These are phyloP conservation scores for Naganishia liquefaciens DNA, from an alignment of 1,284 basidiomycete genomes.

Conservation along the genomic window DNA sequence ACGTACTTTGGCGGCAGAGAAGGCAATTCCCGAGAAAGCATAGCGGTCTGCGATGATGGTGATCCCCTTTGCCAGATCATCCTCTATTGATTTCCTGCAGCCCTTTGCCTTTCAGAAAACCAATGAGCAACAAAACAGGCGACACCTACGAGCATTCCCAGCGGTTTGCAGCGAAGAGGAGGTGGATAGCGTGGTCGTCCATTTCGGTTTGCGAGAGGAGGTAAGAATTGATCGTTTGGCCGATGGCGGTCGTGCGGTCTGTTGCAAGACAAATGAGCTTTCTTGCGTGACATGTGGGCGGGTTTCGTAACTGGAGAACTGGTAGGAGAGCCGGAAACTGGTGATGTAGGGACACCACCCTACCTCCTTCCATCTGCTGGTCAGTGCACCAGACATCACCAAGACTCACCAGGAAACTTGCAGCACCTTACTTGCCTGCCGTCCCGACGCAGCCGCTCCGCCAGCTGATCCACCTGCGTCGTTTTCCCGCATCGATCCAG, in stretches of 20 bases:
- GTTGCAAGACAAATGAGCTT: not conserved
- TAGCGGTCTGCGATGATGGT: conserved; percentile 89
- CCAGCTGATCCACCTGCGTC: conserved; percentile 72
- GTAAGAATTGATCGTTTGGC: conserved; percentile 91
- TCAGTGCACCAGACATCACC: no score
- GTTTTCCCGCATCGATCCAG: conserved; percentile 91
- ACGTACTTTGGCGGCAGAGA: conserved; percentile 77
- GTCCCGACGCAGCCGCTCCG: conserved; percentile 56
- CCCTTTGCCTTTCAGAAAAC: not conserved
- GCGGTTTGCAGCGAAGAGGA: conserved; percentile 93
- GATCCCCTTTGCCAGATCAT: conserved; percentile 66
- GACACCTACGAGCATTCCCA: conserved; percentile 87
- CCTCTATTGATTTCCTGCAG: conserved; percentile 65
- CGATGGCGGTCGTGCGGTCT: conserved; percentile 91
- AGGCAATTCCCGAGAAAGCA: conserved; percentile 94
- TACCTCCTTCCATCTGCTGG: no score
- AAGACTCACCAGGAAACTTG: conserved; percentile 79
- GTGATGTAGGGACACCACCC: not conserved
- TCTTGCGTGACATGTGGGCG: no score
- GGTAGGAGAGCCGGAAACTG: not conserved
- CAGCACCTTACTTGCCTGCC: conserved; percentile 54
- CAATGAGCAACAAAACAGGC: not conserved
- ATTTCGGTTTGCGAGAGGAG: conserved; percentile 78
- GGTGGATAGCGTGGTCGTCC: conserved; percentile 87
- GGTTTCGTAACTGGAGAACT: not conserved